These are phyloP conservation scores for Fusarium palustre DNA, from an alignment of 2,329 filamentous ascomycete species.

Conservation along the genomic window DNA sequence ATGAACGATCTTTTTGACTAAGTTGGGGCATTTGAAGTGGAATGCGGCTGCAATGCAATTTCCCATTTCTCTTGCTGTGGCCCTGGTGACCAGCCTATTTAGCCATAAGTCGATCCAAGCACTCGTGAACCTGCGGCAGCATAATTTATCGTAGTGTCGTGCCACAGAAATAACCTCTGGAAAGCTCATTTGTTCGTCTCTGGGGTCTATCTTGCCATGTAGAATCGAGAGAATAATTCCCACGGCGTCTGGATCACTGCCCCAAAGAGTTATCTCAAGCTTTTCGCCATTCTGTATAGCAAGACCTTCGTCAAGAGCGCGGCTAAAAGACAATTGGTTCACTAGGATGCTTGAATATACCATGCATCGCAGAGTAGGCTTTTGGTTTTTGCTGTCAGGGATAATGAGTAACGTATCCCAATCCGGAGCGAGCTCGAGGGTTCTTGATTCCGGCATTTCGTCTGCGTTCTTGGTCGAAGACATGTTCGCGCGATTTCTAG, in stretches of 20 bases:
- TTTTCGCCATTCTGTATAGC: neutral
- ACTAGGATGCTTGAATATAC: neutral
- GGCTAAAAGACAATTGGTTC: neutral
- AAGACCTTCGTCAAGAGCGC: neutral
- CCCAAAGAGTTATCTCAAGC: neutral
- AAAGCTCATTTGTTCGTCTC: neutral
- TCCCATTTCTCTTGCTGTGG: neutral
- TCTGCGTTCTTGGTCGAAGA: too few relatives aligned
- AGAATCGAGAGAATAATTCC: neutral
- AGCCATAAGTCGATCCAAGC: neutral
- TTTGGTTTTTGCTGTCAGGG: neutral
- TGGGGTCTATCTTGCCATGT: neutral
- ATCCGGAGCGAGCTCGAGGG: neutral
- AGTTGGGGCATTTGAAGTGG: neutral
- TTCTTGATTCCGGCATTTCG: neutral
- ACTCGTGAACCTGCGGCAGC: neutral
- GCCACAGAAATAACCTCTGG: neutral
- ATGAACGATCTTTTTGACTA: neutral
- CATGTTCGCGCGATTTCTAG: too few relatives aligned
- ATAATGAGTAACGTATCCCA: neutral
- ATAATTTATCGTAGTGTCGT: neutral
- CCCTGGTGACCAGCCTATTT: neutral
- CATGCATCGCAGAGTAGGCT: neutral
- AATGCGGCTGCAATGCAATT: neutral
- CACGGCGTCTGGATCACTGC: neutral